Base-by-base conservation (phyloP, 2,329 filamentous ascomycete genomes). In the Dactylonectria macrodidyma region DNA sequence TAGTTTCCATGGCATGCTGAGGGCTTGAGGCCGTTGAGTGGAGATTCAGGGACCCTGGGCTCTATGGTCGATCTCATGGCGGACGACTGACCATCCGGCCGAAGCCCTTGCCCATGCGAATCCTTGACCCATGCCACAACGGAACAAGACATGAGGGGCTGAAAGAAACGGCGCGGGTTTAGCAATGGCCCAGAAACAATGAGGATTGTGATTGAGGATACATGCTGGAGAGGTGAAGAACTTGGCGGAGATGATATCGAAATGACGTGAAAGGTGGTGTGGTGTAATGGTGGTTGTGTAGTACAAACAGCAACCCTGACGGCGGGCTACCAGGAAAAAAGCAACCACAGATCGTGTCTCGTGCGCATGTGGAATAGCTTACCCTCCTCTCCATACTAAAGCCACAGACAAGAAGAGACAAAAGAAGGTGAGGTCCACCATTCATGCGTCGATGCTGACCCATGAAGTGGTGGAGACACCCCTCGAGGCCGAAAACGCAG, bases 311-410 rank as follows among this genome's bases (percentile, higher is more conserved):
- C 68, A 61, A 69, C 66, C 71, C 66, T 46, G 67, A 67, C 68
- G 66, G 71, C 70, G 73, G 66, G 60, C 26, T 19, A 14, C 24
- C 26, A 30, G 26, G 26, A 7, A 67, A 74, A 74, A 74, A 74
- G 72, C 69, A 74, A 74, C 56, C 26, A 74, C 57, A 64, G 62
- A 71, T 74, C 73, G 72, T 75, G 72, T 75, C 75, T 75, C 26
- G 73, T 68, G 50, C 36, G 67, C 65, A 52, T 30, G 62, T 62
- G 59, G 59, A 33, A 59, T 50, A 46, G 59, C 47, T 47, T 38
- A 41, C 50, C 26, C 26, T 30, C 26, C 26, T 30, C 26, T 30
- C 26, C 26, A 30, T 30, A 30, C 26, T 30, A 30, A 30, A 44
- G 38, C 3, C 12, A 14, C 41, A 24, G 58, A 52, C 58, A 60